A percentile compares a stretch with the other conserved stretches of the same genome.
Evolutionary conservation across 495 filamentous ascomycete species (phyloP).

Genomic region (Neurospora terricola): DNA sequence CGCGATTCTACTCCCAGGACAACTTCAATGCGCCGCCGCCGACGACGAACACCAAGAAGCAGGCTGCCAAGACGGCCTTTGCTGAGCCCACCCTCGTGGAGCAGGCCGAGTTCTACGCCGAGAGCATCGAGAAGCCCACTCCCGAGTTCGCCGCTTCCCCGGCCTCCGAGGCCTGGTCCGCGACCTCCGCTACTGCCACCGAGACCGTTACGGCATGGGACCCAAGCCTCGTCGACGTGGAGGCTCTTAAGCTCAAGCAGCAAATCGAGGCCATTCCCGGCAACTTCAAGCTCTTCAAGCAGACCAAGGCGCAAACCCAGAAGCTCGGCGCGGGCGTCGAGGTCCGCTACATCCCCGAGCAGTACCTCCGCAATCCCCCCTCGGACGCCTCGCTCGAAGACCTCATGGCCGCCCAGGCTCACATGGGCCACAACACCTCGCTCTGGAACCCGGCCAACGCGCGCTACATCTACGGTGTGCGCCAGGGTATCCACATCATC

Average conservation of each 20-base stretch:
- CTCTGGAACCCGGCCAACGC: slow-evolving; percentile 94
- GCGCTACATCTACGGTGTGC: slow-evolving; percentile 88
- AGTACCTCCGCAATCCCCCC: slow-evolving; percentile 61
- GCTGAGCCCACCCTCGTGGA: not conserved
- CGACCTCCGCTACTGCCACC: not conserved
- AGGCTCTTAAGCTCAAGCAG: slow-evolving; percentile 10
- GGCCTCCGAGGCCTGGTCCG: slow-evolving; percentile 2
- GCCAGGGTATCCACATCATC: slow-evolving; percentile 89
- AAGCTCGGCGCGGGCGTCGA: slow-evolving; percentile 45
- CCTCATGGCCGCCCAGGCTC: slow-evolving; percentile 79
- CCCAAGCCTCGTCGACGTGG: not conserved
- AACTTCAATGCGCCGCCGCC: slow-evolving; percentile 1
- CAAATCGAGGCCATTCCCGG: slow-evolving; percentile 21
- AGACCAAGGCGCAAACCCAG: slow-evolving; percentile 21
- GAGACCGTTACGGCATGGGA: not conserved
- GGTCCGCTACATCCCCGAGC: slow-evolving; percentile 56
- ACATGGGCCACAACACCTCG: slow-evolving; percentile 85
- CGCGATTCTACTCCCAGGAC: slow-evolving; percentile 9
- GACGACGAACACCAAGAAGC: slow-evolving; percentile 1
- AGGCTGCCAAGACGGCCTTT: not conserved
- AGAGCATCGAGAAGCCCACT: not conserved
- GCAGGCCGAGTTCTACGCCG: not conserved
- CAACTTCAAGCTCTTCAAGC: slow-evolving; percentile 14
- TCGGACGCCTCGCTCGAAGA: slow-evolving; percentile 80
- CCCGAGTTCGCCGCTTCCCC: not conserved